phyloP scores from a whole-genome alignment of 2,329 filamentous ascomycete species.

The Calycina marina region DNA sequence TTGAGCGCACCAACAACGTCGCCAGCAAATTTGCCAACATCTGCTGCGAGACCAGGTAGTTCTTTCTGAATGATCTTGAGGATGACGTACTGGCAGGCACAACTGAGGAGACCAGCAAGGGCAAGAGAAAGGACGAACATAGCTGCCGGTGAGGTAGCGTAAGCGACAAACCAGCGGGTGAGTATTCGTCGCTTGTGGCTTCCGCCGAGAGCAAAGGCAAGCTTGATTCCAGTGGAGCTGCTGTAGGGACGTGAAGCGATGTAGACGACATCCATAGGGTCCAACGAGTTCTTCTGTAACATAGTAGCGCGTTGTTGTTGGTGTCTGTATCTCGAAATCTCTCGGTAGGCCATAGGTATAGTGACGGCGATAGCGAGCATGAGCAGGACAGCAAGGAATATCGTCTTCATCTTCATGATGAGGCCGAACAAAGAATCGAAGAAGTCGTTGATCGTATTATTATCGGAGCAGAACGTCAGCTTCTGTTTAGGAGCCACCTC shows the following conservation, averaged over 20 bases:
- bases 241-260: constrained; percentile 72
- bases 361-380: constrained; percentile 59
- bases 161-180: constrained; percentile 46
- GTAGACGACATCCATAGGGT: constrained; percentile 80
- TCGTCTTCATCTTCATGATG: constrained; percentile 52
- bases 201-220: constrained; percentile 51
- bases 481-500: constrained; percentile 72
- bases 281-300: constrained; percentile 50
- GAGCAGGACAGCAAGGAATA: constrained; percentile 63
- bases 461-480: constrained; percentile 78
- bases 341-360: constrained; percentile 64
- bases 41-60: constrained; percentile 46
- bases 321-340: constrained; percentile 61
- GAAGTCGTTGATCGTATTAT: constrained; percentile 69
- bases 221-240: constrained; percentile 53
- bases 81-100: constrained; percentile 53
- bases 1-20: constrained; percentile 47
- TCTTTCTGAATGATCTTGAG: constrained; percentile 47
- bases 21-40: constrained; percentile 51
- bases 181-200: constrained; percentile 51
- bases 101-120: constrained; percentile 50
- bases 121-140: constrained; percentile 56
- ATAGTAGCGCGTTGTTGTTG: constrained; percentile 57
- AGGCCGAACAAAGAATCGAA: constrained; percentile 59
- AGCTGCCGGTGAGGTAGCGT: constrained; percentile 51